Evolutionary conservation across 345 rosid species (phyloP), one percentile per base, ranked within the genome.

Genomic region (Populus simonii): DNA sequence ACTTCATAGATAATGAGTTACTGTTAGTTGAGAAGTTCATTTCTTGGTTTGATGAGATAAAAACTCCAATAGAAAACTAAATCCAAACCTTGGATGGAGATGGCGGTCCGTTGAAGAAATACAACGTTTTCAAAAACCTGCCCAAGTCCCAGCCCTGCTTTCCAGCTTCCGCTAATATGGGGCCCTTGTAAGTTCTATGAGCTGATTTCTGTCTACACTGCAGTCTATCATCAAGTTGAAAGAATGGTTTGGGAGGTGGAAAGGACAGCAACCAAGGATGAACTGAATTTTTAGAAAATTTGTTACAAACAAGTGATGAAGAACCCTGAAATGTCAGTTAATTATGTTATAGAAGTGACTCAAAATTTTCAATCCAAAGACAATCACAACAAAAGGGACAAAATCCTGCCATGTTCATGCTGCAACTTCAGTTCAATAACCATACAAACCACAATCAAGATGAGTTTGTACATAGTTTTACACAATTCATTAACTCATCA

Each of bases 61-160:
- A 45, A 71, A 27, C 45, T 36, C 36, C 35, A 78, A 33, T 25
- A 62, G 16, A 57, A 73, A 55, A 18, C 10, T 15, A 31, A 29
- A 43, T 8, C 27, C 73, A 61, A 68, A 95, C 99, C 98, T 91
- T 93, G 68, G 90, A 73, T 55, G 94, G 99, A 84, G 93, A 90
- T 1, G 98, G 97, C 55, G 92, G 90, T 41, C 93, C 91, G 51
- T 93, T 92, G 87, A 95, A 93, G 81, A 92, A 95, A 81, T 87
- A 90, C 31, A 95, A 80, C 3, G 96, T 95, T 82, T 89, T 93
- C 77, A 95, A 25, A 75, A 93, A 95, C 80, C 99, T 89, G 29
- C 99, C 97, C 23, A 95, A 84, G 77, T 93, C 97, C 99, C 99
- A 93, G 85, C 90, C 86, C 83, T 89, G 91, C 53, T 74, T 85